These are phyloP conservation scores for Aspergillus fructus DNA, from an alignment of 2,329 filamentous ascomycete species.

Conservation along the genomic window DNA sequence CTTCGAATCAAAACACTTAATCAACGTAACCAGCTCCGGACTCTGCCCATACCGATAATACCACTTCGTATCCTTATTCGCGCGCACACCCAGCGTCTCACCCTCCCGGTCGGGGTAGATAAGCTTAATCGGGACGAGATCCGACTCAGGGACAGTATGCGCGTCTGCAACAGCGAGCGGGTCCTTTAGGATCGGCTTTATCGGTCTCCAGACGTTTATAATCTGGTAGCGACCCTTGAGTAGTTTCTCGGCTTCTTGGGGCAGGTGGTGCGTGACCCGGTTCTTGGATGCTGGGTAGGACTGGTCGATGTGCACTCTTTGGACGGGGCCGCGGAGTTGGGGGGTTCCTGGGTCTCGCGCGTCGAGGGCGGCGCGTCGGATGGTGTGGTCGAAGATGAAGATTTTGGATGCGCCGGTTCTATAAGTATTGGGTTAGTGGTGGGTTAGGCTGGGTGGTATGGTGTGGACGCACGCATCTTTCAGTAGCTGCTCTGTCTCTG, in stretches of 20 bases:
- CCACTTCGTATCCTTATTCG: constrained; percentile 50
- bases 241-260: constrained; percentile 43
- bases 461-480: constrained; percentile 36
- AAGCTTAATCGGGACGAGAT: constrained; percentile 51
- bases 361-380: constrained; percentile 40
- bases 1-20: constrained; percentile 64
- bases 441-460: neutral
- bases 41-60: constrained; percentile 54
- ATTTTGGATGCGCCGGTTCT: constrained; percentile 45
- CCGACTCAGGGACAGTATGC: constrained; percentile 49
- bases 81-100: constrained; percentile 50
- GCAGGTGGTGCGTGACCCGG: constrained; percentile 47
- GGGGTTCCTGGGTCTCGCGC: constrained; percentile 29
- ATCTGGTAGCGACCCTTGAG: constrained; percentile 49
- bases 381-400: constrained; percentile 53
- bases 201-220: constrained; percentile 54
- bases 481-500: constrained; percentile 48
- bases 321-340: constrained; percentile 46
- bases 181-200: constrained; percentile 53
- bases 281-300: constrained; percentile 45
- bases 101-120: constrained; percentile 54
- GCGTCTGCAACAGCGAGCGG: constrained; percentile 57
- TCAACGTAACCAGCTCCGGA: constrained; percentile 56
- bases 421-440: neutral
- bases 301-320: constrained; percentile 54